These are phyloP conservation scores for Lizonia empirigonia DNA, from an alignment of 2,329 filamentous ascomycete species.

Conservation along the genomic window DNA sequence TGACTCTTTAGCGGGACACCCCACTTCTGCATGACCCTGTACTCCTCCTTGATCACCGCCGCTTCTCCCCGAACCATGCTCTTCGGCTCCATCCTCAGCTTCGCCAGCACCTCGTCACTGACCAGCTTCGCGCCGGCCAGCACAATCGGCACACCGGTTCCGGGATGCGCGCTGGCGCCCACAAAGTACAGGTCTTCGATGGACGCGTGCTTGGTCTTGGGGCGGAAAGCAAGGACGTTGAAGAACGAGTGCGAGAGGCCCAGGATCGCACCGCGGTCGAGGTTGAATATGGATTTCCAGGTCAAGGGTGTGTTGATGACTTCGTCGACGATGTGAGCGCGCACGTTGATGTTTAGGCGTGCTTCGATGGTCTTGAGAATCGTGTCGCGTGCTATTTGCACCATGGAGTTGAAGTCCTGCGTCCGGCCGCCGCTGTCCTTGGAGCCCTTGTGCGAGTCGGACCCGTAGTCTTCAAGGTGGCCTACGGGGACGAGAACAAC, in stretches of 20 bases:
- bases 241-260: constrained; percentile 75
- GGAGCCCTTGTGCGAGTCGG: constrained; percentile 49
- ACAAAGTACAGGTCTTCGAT: constrained; percentile 69
- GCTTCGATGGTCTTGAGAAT: constrained; percentile 66
- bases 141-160: constrained; percentile 76
- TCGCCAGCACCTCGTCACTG: constrained; percentile 58
- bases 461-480: constrained; percentile 59
- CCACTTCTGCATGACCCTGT: constrained; percentile 13
- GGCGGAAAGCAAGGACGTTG: constrained; percentile 71
- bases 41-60: constrained; percentile 12
- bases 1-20: constrained; percentile 9
- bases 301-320: constrained; percentile 67
- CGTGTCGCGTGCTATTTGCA: constrained; percentile 62
- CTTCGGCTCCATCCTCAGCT: constrained; percentile 25
- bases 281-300: constrained; percentile 73
- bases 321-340: constrained; percentile 63
- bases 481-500: constrained; percentile 76
- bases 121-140: constrained; percentile 71
- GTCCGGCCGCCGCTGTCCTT: constrained; percentile 50
- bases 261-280: constrained; percentile 75
- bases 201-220: constrained; percentile 60
- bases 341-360: constrained; percentile 63
- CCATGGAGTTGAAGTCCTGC: constrained; percentile 67
- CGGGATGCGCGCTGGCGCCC: constrained; percentile 75
- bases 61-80: constrained; percentile 9